Evolutionary conservation across 306 rosid genomes (phyloP), one percentile per base, ranked within the genome.

Genomic region (Glycine tomentella): DNA sequence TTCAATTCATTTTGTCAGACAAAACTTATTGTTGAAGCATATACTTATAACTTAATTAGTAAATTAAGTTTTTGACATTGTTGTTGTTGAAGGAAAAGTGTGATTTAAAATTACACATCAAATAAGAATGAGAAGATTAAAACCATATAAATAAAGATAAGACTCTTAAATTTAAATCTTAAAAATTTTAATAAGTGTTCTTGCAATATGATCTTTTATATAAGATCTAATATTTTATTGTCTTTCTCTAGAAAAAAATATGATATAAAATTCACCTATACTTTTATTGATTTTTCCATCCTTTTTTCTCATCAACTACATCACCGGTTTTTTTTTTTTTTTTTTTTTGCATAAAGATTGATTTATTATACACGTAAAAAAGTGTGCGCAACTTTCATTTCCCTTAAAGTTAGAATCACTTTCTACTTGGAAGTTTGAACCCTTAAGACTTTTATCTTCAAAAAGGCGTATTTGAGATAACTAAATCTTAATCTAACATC

Each of bases 321-420:
- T 44, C 1, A 34, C 80, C 59, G 8, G 7, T 74, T 74, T 40
- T 59, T 31, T 50, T 7, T 66, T 40, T 59, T 31, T 50, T 7
- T 66, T n/a, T n/a, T n/a, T n/a, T n/a, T n/a, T n/a, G n/a, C 81
- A 38, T 38, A 7, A 65, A 65, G 74, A 8, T 66, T 77, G 8
- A 38, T 20, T 25, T 13, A 52, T 75, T 65, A 17, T 48, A 3
- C 61, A 13, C 17, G 2, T n/a, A 9, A 49, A 50, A 76, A 76
- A 48, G 72, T 49, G 62, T 76, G 9, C 7, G 13, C 74, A 48
- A 66, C 66, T 77, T 77, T 77, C 81, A 36, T 16, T 63, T 51
- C 31, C 40, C 2, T 25, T 7, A 0, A 78, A 67, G 81, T 7
- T 40, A 65, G 13, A 38, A 49, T 50, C 42, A 75, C 79, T 36